Conservation (phyloP, 176 grass and related monocot species). For the Triticum timopheevii region DNA sequence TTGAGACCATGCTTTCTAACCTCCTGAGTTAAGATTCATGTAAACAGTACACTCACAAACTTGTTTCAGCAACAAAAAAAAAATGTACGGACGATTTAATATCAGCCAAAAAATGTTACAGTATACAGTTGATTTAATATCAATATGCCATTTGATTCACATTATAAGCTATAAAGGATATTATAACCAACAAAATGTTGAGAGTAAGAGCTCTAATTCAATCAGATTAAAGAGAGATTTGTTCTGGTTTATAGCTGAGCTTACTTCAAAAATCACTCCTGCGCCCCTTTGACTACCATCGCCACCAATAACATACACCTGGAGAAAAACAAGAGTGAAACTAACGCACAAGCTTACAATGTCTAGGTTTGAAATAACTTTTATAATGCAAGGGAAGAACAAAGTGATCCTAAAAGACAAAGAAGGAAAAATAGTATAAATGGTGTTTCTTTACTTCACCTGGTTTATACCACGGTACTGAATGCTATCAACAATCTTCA, state of each 20-base stretch:
- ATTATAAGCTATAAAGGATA: neutral
- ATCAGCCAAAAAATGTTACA: neutral
- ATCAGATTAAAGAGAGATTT: neutral
- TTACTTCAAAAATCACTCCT: constrained; percentile 89
- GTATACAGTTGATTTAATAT: neutral
- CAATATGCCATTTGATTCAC: neutral
- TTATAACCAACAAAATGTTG: neutral
- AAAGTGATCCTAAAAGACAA: neutral
- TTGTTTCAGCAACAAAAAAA: neutral
- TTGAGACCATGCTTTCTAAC: constrained; percentile 71
- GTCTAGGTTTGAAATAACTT: neutral
- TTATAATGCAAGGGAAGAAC: neutral
- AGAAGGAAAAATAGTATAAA: neutral
- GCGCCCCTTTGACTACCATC: constrained; percentile 95
- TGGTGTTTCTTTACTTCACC: constrained; percentile 28
- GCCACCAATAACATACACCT: constrained; percentile 97
- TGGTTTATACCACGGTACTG: constrained; percentile 96
- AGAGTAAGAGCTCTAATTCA: neutral
- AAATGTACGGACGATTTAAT: constrained; percentile 1
- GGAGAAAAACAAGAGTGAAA: constrained; percentile 21
- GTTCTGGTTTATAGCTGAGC: neutral
- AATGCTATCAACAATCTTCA: constrained; percentile 94
- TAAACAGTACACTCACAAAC: neutral
- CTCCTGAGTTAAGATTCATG: constrained; percentile 57
- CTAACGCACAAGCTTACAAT: neutral